A percentile compares a stretch with the other conserved stretches of the same genome.
phyloP scores from a whole-genome alignment of 1,284 basidiomycete genomes.

The Heimioporus punctisporus region DNA sequence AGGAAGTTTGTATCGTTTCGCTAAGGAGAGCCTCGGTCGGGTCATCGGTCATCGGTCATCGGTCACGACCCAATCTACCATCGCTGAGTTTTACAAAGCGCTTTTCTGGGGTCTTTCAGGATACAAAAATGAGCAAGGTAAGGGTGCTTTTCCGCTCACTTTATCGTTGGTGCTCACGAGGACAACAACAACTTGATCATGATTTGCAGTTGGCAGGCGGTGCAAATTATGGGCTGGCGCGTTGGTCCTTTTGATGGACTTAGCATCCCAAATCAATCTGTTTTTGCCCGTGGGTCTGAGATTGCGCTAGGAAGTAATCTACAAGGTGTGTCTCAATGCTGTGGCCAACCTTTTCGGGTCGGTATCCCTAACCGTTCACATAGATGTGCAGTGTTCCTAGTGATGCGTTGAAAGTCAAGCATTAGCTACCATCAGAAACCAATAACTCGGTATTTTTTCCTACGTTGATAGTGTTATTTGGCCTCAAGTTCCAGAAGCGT shows the following conservation, averaged over 20 bases:
- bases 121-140: slow-evolving; percentile 17
- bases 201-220: slow-evolving; percentile 17
- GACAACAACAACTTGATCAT: neutral
- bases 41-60: slow-evolving; percentile 21
- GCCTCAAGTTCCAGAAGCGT: too few species aligned
- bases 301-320: slow-evolving; percentile 17
- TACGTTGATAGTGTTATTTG: too few species aligned
- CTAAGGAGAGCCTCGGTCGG: slow-evolving; percentile 19
- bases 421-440: too few species aligned
- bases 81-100: slow-evolving; percentile 29
- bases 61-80: slow-evolving; percentile 24
- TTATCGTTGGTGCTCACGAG: slow-evolving; percentile 9
- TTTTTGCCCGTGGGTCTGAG: slow-evolving; percentile 31
- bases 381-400: too few species aligned
- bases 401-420: too few species aligned
- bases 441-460: too few species aligned
- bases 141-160: slow-evolving; percentile 12
- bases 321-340: slow-evolving; percentile 24
- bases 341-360: too few species aligned
- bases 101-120: slow-evolving; percentile 20
- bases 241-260: slow-evolving; percentile 12
- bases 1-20: slow-evolving; percentile 26
- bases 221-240: slow-evolving; percentile 19
- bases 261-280: slow-evolving; percentile 19
- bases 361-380: too few species aligned